Conservation (phyloP, 306 rosid species). For the Albizia julibrissin region DNA sequence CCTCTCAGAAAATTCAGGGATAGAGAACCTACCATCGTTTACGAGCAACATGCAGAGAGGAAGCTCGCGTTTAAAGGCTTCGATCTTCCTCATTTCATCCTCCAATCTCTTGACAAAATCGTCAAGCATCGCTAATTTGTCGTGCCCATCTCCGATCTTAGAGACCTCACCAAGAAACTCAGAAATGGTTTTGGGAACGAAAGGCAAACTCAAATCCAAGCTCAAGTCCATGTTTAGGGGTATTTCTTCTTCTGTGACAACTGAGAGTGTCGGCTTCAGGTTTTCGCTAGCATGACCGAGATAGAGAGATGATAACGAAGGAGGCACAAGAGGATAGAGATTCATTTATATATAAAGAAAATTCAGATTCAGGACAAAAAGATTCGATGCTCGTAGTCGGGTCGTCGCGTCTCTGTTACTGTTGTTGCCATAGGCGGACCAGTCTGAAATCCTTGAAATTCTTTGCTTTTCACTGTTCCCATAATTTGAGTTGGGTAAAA, state of each 20-base stretch:
- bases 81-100: constrained; percentile 68
- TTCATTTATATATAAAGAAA: constrained; percentile 38
- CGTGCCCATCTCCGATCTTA: constrained; percentile 34
- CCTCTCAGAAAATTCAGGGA: background rate
- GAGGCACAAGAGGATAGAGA: constrained; percentile 28
- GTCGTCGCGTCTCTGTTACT: constrained; percentile 67
- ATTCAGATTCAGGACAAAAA: constrained; percentile 62
- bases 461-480: background rate
- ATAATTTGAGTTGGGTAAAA: background rate
- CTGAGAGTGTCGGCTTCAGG: background rate
- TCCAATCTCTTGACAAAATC: constrained; percentile 55
- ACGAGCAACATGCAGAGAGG: constrained; percentile 75
- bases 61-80: constrained; percentile 85
- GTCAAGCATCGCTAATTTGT: constrained; percentile 51
- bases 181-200: constrained; percentile 58
- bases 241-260: background rate
- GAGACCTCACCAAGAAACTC: constrained; percentile 48
- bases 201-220: constrained; percentile 57
- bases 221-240: constrained; percentile 49
- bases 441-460: background rate
- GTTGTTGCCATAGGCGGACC: constrained; percentile 27
- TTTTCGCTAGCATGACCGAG: constrained; percentile 9
- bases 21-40: constrained; percentile 55
- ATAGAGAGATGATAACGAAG: constrained; percentile 37
- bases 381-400: constrained; percentile 55